Evolutionary conservation across 768 basidiomycete species (phyloP).

Genomic region (Austroboletus festivus): DNA sequence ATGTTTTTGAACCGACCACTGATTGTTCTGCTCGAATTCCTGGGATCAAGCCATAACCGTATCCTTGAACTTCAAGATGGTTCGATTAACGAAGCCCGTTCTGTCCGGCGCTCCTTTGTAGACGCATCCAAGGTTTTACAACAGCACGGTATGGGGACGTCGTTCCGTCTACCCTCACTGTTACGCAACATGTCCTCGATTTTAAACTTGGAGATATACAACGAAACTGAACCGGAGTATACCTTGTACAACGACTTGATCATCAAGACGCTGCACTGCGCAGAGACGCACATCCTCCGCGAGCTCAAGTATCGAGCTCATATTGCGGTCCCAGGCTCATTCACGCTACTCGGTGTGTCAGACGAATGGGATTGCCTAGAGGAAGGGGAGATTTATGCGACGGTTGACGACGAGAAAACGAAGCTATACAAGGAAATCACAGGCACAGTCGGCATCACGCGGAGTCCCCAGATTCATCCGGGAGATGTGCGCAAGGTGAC

Average conservation of each 20-base stretch:
- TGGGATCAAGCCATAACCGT: conserved; percentile 32
- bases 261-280: conserved; percentile 35
- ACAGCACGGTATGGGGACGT: conserved; percentile 43
- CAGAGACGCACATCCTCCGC: conserved; percentile 45
- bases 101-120: conserved; percentile 32
- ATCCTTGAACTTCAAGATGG: conserved; percentile 38
- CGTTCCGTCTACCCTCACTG: conserved; percentile 44
- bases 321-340: conserved; percentile 47
- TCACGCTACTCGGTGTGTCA: conserved; percentile 50
- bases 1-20: conserved; percentile 48
- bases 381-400: conserved; percentile 49
- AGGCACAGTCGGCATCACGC: conserved; percentile 43
- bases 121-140: conserved; percentile 39
- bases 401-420: conserved; percentile 32
- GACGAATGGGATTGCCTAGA: conserved; percentile 47
- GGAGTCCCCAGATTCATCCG: conserved; percentile 54
- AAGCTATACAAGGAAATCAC: conserved; percentile 26
- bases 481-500: conserved; percentile 43
- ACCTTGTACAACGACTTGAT: conserved; percentile 37
- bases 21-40: conserved; percentile 47
- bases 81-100: conserved; percentile 37
- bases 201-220: conserved; percentile 28
- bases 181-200: conserved; percentile 36
- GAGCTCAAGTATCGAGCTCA: conserved; percentile 51
- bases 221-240: conserved; percentile 3